phyloP scores from a whole-genome alignment of 768 basidiomycete species.

The Tricholoma sp. region DNA sequence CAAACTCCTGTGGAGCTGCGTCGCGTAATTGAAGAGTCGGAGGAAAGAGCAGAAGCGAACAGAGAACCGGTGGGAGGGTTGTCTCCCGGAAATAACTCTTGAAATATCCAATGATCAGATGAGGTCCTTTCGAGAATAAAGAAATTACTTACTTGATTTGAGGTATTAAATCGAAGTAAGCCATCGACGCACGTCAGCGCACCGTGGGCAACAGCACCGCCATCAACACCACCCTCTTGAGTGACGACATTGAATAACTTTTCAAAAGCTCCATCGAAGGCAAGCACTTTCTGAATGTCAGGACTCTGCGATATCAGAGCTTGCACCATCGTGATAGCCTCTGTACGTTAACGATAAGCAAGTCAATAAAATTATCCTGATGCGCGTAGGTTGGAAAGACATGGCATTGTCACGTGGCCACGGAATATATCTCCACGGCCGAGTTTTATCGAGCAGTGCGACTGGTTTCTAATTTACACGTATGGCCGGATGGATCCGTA shows the following conservation, averaged over 20 bases:
- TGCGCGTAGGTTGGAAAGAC: not conserved
- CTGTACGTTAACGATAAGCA: slow-evolving; percentile 31
- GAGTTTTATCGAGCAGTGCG: not conserved
- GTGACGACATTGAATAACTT: slow-evolving; percentile 86
- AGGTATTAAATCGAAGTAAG: slow-evolving; percentile 88
- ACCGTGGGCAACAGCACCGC: slow-evolving; percentile 80
- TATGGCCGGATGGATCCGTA: not conserved
- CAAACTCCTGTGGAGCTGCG: slow-evolving; percentile 79
- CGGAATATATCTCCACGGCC: not conserved
- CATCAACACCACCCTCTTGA: slow-evolving; percentile 88
- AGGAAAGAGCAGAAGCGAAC: slow-evolving; percentile 68
- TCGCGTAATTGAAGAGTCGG: slow-evolving; percentile 53
- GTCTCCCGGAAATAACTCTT: slow-evolving; percentile 98
- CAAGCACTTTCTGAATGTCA: slow-evolving; percentile 94
- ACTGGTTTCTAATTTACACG: not conserved
- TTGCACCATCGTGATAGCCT: slow-evolving; percentile 81
- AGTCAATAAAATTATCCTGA: not conserved
- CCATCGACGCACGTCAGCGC: slow-evolving; percentile 83
- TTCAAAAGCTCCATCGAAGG: slow-evolving; percentile 96
- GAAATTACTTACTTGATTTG: slow-evolving; percentile 73
- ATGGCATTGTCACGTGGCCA: not conserved
- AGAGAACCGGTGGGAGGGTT: slow-evolving; percentile 59
- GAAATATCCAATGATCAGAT: slow-evolving; percentile 2
- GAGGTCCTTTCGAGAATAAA: not conserved
- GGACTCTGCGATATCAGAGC: slow-evolving; percentile 78